phyloP scores from a whole-genome alignment of 2,329 filamentous ascomycete genomes.

The Botrytis medusae region DNA sequence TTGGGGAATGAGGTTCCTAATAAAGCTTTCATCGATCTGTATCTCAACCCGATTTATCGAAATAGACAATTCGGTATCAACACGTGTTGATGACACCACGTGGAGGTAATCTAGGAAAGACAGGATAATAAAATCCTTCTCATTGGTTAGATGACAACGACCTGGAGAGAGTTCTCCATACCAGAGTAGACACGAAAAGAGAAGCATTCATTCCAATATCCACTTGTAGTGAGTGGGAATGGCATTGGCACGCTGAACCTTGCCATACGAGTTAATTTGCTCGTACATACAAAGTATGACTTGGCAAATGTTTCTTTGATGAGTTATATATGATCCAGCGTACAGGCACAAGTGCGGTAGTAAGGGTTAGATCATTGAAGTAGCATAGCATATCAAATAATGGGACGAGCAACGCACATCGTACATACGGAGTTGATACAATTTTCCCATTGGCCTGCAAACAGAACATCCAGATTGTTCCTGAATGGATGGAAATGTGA shows the following conservation, averaged over 20 bases:
- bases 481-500: background rate
- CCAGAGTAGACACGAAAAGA: background rate
- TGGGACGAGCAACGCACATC: background rate
- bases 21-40: background rate
- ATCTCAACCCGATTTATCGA: background rate
- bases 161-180: background rate
- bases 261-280: background rate
- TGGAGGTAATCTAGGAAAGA: background rate
- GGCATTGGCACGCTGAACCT: background rate
- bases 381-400: background rate
- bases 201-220: background rate
- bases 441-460: background rate
- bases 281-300: background rate
- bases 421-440: background rate
- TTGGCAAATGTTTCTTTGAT: background rate
- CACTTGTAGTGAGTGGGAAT: background rate
- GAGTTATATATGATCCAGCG: background rate
- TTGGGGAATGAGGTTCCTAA: background rate
- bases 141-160: conserved; percentile 1
- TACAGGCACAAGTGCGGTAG: background rate
- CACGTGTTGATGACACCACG: conserved; percentile 13
- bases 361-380: background rate
- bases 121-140: background rate
- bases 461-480: background rate
- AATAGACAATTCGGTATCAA: background rate